Evolutionary conservation across 257 asterid species (phyloP).

Genomic region (Ilex aquifolium): DNA sequence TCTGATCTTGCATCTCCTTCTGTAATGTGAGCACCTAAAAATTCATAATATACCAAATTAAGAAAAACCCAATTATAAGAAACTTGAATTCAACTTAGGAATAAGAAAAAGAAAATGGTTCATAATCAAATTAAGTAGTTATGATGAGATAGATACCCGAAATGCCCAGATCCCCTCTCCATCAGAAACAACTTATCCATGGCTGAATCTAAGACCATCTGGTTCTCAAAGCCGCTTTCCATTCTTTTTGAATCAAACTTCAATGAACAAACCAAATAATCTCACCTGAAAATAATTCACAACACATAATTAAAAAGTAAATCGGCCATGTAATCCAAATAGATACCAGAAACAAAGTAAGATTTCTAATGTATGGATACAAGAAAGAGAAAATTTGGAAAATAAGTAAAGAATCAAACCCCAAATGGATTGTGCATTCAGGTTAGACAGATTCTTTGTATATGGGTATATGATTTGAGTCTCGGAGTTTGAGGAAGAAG

Average conservation of each 20-base stretch:
- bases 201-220: background rate
- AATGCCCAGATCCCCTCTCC: constrained; percentile 1
- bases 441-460: no score
- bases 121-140: background rate
- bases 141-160: background rate
- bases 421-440: no score
- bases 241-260: background rate
- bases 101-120: background rate
- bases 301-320: no score
- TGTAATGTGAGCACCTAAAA: constrained; percentile 60
- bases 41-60: background rate
- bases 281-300: no score
- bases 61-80: background rate
- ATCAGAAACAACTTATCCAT: background rate
- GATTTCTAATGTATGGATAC: no score
- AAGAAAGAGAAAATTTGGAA: no score
- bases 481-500: no score
- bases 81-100: background rate
- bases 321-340: no score
- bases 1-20: constrained; percentile 59
- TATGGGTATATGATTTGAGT: no score
- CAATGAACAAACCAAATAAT: background rate
- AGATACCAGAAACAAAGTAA: no score
- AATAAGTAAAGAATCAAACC: no score
- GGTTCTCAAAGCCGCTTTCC: background rate